Conservation (phyloP, 2,329 filamentous ascomycete genomes). For the Pezicula carpinea region DNA sequence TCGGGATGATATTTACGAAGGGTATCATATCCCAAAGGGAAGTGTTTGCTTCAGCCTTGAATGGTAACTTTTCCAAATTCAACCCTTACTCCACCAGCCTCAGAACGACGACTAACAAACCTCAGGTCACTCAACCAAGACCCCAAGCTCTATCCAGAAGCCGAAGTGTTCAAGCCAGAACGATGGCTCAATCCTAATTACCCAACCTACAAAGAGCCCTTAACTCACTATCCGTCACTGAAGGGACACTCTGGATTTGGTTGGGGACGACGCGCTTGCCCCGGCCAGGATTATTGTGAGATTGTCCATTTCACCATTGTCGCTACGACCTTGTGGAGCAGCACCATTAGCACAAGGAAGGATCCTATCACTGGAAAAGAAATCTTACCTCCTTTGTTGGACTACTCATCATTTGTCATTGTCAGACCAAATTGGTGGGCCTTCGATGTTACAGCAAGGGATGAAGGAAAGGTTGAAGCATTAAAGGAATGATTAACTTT, state of each 20-base stretch:
- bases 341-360: slow-evolving; percentile 3
- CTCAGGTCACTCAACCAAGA: not conserved
- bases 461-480: too few species aligned
- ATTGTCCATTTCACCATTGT: too few species aligned
- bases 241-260: slow-evolving; percentile 60
- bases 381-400: slow-evolving; percentile 5
- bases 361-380: slow-evolving; percentile 1
- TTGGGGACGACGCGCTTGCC: slow-evolving; percentile 57
- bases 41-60: slow-evolving; percentile 31
- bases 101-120: not conserved
- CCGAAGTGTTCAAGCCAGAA: slow-evolving; percentile 55
- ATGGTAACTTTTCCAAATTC: slow-evolving; percentile 12
- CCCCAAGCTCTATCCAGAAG: slow-evolving; percentile 46
- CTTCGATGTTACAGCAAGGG: too few species aligned
- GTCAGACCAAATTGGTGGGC: slow-evolving; percentile 1
- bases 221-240: slow-evolving; percentile 56
- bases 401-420: slow-evolving; percentile 5
- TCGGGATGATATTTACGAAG: slow-evolving; percentile 34
- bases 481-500: too few species aligned
- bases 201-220: slow-evolving; percentile 59
- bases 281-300: slow-evolving; percentile 32
- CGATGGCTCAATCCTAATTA: slow-evolving; percentile 56
- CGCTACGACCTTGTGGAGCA: too few species aligned
- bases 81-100: not conserved
- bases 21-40: slow-evolving; percentile 14